Conservation (phyloP, 768 basidiomycete genomes). For the Dictyophora rubrovolvata region DNA sequence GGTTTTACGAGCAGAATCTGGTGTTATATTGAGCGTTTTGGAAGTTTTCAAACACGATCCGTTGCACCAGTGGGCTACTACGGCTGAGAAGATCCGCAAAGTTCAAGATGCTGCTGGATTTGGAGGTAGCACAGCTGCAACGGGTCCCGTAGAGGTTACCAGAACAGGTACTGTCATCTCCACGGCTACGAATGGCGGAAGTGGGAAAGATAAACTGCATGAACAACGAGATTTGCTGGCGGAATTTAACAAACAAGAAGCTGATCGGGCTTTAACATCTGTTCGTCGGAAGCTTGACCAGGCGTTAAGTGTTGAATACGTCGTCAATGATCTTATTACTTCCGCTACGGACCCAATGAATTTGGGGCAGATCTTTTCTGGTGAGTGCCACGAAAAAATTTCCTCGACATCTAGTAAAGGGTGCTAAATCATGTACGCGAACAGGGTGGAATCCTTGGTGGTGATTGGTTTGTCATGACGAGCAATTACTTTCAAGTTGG, state of each 20-base stretch:
- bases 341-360: slow-evolving; percentile 74
- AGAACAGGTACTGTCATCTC: neutral
- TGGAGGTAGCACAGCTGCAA: slow-evolving; percentile 24
- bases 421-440: slow-evolving; percentile 3
- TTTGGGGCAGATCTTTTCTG: slow-evolving; percentile 67
- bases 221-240: slow-evolving; percentile 31
- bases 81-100: slow-evolving; percentile 74
- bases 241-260: slow-evolving; percentile 41
- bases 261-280: slow-evolving; percentile 75
- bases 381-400: slow-evolving; percentile 30
- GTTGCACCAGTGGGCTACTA: slow-evolving; percentile 73
- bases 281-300: slow-evolving; percentile 79
- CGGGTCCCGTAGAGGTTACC: slow-evolving; percentile 2
- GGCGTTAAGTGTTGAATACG: slow-evolving; percentile 81
- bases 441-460: slow-evolving; percentile 36
- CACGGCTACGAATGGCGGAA: slow-evolving; percentile 29
- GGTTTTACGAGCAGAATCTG: slow-evolving; percentile 76
- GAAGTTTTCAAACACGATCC: slow-evolving; percentile 98
- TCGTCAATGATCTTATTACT: slow-evolving; percentile 85
- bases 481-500: no score
- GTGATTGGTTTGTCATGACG: slow-evolving; percentile 11
- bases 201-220: slow-evolving; percentile 58
- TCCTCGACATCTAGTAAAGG: neutral
- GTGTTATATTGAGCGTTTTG: slow-evolving; percentile 86
- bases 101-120: slow-evolving; percentile 59